Evolutionary conservation across 805 yeast species (phyloP), one percentile per base, ranked within the genome.

Genomic region (Dipodascus albidus): DNA sequence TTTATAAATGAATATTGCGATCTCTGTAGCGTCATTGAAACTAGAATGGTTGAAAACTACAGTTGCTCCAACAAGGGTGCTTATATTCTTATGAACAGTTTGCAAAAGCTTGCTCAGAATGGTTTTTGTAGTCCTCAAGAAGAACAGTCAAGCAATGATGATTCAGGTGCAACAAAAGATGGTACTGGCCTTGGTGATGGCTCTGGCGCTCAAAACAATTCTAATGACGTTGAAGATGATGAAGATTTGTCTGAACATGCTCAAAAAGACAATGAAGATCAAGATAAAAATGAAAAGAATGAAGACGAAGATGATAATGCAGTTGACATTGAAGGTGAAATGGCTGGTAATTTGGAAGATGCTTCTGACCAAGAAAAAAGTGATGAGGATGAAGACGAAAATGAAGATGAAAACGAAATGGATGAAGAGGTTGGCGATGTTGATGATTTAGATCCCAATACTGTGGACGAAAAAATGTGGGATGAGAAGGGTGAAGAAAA

Each of bases 391-490:
- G 77, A 77, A 1, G 80, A 80, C 3, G 80, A 81, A 2, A 82
- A 80, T 0, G 70, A 67, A 2, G 75, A 68, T 1, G 80, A 83
- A 3, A 83, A 85, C 49, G 95, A 87, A 1, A 63, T 87, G 53
- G 96, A 90, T 63, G 96, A 90, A 58, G 91, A 89, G 64, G 76
- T 89, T 47, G 97, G 91, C 58, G 87, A 90, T 62, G 70, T 91
- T 31, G 95, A 87, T 65, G 95, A 88, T 54, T 74, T 85, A 58
- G 98, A 90, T 73, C 96, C 96, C 1, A 87, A 89, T 68, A 96
- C 96, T 2, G 81, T 91, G 50, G 98, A 91, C 66, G 97, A 91
- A 59, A 91, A 88, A 70, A 88, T 88, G 96, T 91, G 98, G 96
- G 93, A 91, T 63, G 97, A 90, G 62, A 89, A 91, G 65, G 86